Evolutionary conservation across 192 early-diverging fungal species (phyloP).

Genomic region (Coemansia sp.): DNA sequence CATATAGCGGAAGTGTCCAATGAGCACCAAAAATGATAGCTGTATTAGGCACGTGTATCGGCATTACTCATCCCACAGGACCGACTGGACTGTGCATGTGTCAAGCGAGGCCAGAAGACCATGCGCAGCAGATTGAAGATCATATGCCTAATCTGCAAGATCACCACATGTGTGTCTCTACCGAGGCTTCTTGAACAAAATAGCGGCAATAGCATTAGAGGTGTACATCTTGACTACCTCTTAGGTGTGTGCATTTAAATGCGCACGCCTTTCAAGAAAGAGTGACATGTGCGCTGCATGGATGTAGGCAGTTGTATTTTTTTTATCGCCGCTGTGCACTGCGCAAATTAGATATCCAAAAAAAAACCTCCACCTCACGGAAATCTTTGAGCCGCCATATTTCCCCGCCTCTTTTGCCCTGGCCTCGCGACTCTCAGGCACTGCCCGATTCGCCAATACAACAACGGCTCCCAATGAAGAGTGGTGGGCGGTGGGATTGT

Average conservation of each 20-base stretch:
- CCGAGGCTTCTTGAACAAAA: not conserved
- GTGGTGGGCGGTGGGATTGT: not conserved
- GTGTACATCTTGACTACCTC: not conserved
- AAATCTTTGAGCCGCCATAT: not conserved
- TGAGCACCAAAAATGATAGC: not conserved
- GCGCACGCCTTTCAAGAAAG: not conserved
- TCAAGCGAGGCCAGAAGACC: slow-evolving; percentile 2
- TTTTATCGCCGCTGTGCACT: slow-evolving; percentile 6
- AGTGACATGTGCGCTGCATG: not conserved
- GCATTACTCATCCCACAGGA: not conserved
- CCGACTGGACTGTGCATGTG: not conserved
- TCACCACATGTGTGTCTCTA: not conserved
- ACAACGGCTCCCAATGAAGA: slow-evolving; percentile 3
- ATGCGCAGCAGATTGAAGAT: not conserved
- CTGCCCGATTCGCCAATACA: not conserved
- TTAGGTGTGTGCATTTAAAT: not conserved
- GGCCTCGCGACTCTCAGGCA: not conserved
- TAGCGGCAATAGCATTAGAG: not conserved
- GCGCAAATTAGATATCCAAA: not conserved
- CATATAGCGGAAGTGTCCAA: not conserved
- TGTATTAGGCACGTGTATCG: not conserved
- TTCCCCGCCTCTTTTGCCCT: not conserved
- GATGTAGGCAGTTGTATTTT: not conserved
- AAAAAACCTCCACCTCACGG: slow-evolving; percentile 9
- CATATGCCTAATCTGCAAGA: slow-evolving; percentile 1